Conservation (phyloP, 192 early-diverging fungal species). For the Backusella luteola region DNA sequence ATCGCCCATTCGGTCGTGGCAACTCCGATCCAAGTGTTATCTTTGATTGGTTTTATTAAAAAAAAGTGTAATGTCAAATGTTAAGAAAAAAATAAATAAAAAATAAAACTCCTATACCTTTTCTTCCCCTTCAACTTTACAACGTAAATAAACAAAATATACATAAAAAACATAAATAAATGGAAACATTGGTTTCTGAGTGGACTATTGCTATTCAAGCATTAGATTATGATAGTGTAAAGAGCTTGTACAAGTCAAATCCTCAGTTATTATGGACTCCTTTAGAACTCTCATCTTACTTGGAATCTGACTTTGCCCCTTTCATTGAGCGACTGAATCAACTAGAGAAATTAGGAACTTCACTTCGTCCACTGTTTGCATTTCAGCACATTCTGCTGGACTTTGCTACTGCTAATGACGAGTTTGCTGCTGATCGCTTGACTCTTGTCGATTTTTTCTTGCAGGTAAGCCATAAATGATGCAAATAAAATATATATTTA, state of each 20-base stretch:
- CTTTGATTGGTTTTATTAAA: neutral
- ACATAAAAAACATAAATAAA: neutral
- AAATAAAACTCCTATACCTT: neutral
- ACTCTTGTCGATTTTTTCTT: slow-evolving; percentile 14
- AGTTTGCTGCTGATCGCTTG: slow-evolving; percentile 5
- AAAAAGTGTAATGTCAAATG: neutral
- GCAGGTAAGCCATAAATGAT: neutral
- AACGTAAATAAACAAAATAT: neutral
- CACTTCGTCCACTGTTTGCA: slow-evolving; percentile 7
- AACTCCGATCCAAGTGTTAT: no score
- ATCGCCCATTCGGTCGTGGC: no score
- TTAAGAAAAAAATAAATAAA: neutral
- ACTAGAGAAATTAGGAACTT: neutral
- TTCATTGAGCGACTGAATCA: slow-evolving; percentile 7
- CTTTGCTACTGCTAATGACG: neutral
- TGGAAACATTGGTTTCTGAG: neutral
- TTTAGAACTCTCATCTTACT: neutral
- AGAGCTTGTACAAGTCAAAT: neutral
- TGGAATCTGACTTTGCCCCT: slow-evolving; percentile 12
- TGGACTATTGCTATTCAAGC: slow-evolving; percentile 20
- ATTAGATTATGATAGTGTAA: slow-evolving; percentile 9
- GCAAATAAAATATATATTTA: neutral
- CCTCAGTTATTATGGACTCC: slow-evolving; percentile 18
- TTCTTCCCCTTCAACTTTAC: neutral
- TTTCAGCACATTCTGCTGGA: slow-evolving; percentile 15